Conservation (phyloP, 129 eudicot genomes). For the Artemisia argyi region DNA sequence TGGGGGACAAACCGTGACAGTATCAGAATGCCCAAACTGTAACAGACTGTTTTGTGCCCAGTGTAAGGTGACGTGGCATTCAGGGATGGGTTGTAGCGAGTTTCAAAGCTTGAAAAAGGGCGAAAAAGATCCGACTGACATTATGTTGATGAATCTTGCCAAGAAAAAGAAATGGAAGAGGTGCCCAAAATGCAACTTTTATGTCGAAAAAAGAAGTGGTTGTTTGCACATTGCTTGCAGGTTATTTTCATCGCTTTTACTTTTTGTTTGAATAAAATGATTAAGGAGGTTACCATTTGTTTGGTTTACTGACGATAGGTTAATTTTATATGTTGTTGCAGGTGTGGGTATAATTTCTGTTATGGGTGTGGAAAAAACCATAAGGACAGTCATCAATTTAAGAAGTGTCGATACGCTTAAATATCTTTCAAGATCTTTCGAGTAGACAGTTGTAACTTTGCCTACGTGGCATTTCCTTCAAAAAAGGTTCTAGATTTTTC, state of each 20-base stretch:
- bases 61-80: conserved; percentile 56
- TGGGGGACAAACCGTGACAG: conserved; percentile 22
- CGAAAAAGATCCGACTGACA: conserved; percentile 35
- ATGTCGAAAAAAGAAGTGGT: conserved; percentile 53
- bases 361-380: conserved; percentile 42
- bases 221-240: conserved; percentile 61
- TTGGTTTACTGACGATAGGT: background rate
- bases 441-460: no score
- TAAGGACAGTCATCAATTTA: no score
- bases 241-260: conserved; percentile 10
- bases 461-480: no score
- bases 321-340: conserved; percentile 6
- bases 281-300: background rate
- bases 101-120: conserved; percentile 29
- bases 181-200: conserved; percentile 46
- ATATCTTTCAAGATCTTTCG: no score
- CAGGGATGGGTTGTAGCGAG: conserved; percentile 39
- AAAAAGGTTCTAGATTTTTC: no score
- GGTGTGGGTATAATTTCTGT: conserved; percentile 58
- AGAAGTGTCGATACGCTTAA: no score
- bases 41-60: conserved; percentile 52
- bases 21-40: conserved; percentile 52
- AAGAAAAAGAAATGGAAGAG: conserved; percentile 46
- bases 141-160: conserved; percentile 41
- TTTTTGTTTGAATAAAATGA: background rate